These are phyloP conservation scores for Solanum raphanifolium DNA, from an alignment of 257 asterid genomes.

Conservation along the genomic window DNA sequence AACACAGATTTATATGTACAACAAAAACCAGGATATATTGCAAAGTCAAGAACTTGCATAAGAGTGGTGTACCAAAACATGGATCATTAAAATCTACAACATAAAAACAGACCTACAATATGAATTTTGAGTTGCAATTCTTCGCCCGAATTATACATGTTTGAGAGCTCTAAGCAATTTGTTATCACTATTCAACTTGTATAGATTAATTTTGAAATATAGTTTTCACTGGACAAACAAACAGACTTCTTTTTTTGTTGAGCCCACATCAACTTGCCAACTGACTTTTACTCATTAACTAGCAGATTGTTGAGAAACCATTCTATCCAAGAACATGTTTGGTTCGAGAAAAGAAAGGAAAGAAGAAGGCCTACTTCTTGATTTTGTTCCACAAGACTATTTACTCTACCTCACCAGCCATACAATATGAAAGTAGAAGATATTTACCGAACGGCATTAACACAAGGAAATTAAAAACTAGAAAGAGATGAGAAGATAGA, in stretches of 20 bases:
- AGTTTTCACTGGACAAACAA: neutral
- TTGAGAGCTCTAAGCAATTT: neutral
- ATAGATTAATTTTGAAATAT: neutral
- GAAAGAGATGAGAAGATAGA: neutral
- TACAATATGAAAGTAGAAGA: neutral
- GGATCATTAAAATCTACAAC: neutral
- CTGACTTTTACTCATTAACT: neutral
- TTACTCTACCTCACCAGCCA: neutral
- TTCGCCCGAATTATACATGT: neutral
- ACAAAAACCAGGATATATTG: neutral
- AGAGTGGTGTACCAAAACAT: neutral
- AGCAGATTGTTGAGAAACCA: neutral
- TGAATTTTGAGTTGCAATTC: neutral
- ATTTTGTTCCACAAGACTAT: neutral
- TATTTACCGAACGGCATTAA: neutral
- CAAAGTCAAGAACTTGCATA: neutral
- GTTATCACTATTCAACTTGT: neutral
- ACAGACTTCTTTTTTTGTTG: neutral
- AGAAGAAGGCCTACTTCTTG: neutral
- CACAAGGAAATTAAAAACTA: neutral
- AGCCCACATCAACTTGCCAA: neutral
- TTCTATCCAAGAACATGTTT: neutral
- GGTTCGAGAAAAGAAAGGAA: neutral
- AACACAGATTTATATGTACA: neutral
- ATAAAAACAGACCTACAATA: neutral